phyloP scores from a whole-genome alignment of 2,329 filamentous ascomycete genomes.

The Epichloe glyceriae region DNA sequence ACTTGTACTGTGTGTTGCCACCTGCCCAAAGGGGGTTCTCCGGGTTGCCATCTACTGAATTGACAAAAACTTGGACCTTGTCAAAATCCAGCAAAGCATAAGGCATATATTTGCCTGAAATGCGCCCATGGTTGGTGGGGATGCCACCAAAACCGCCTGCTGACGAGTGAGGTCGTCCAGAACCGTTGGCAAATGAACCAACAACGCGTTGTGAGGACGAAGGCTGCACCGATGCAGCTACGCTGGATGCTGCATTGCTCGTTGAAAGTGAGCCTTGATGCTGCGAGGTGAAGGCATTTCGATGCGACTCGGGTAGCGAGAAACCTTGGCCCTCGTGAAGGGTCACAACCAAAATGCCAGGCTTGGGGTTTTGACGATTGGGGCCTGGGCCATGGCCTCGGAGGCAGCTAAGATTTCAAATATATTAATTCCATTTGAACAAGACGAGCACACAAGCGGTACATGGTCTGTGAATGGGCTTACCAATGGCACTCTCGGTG shows the following conservation, averaged over 20 bases:
- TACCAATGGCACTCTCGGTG: conserved; percentile 67
- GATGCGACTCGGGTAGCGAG: conserved; percentile 80
- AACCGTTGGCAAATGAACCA: conserved; percentile 52
- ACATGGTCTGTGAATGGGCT: conserved; percentile 13
- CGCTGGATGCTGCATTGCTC: conserved; percentile 36
- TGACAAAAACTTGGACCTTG: conserved; percentile 97
- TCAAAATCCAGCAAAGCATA: conserved; percentile 97
- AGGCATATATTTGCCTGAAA: conserved; percentile 91
- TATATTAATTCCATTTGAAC: not conserved
- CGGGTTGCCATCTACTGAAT: conserved; percentile 85
- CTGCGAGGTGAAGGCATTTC: conserved; percentile 58
- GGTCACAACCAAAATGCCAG: conserved; percentile 91
- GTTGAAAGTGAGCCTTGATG: conserved; percentile 67
- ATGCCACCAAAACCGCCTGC: conserved; percentile 70
- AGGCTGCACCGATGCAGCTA: conserved; percentile 40
- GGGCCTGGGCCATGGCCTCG: conserved; percentile 65
- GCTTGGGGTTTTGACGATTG: conserved; percentile 62
- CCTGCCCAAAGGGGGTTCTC: conserved; percentile 95
- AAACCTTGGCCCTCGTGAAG: conserved; percentile 88
- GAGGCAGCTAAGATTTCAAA: conserved; percentile 51
- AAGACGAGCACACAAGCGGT: not conserved
- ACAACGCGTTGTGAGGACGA: conserved; percentile 41
- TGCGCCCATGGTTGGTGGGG: conserved; percentile 87
- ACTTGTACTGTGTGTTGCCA: conserved; percentile 98
- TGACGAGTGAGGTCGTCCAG: conserved; percentile 69